Evolutionary conservation across 805 yeast species (phyloP).

Genomic region (Pichia deserticola): DNA sequence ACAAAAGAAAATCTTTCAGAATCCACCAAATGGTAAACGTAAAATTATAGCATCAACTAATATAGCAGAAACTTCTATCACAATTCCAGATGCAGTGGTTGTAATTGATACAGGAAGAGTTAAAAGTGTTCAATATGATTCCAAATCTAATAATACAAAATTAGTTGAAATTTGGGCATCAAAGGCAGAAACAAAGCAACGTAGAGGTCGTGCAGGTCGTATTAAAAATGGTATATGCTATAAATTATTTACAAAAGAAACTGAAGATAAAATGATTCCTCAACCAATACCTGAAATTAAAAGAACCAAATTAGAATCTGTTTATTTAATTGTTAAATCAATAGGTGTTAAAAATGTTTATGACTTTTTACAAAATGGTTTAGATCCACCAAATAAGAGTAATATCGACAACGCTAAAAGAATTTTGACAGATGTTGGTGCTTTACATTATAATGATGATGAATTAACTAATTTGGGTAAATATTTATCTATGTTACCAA

Average conservation of each 20-base stretch:
- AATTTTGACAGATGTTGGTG: constrained; percentile 63
- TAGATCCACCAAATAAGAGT: constrained; percentile 67
- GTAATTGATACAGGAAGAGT: constrained; percentile 86
- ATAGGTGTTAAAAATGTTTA: constrained; percentile 77
- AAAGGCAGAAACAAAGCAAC: constrained; percentile 78
- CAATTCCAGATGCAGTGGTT: constrained; percentile 90
- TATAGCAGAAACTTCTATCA: constrained; percentile 95
- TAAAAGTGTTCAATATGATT: constrained; percentile 67
- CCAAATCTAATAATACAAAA: constrained; percentile 58
- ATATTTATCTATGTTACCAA: constrained; percentile 74
- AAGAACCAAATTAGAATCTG: constrained; percentile 73
- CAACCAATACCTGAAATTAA: constrained; percentile 87
- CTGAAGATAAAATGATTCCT: constrained; percentile 51
- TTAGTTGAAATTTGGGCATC: constrained; percentile 83
- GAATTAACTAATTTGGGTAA: constrained; percentile 69
- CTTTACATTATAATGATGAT: constrained; percentile 36
- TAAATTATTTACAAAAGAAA: constrained; percentile 62
- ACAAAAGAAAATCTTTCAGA: constrained; percentile 66
- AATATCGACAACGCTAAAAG: constrained; percentile 46
- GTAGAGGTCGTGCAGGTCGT: constrained; percentile 99
- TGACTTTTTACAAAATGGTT: constrained; percentile 61
- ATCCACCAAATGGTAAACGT: constrained; percentile 46
- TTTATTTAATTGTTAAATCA: constrained; percentile 76
- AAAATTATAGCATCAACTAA: constrained; percentile 87
- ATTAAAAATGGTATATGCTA: constrained; percentile 76